Evolutionary conservation across 805 yeast species (phyloP).

Genomic region (Candida nemodendra): DNA sequence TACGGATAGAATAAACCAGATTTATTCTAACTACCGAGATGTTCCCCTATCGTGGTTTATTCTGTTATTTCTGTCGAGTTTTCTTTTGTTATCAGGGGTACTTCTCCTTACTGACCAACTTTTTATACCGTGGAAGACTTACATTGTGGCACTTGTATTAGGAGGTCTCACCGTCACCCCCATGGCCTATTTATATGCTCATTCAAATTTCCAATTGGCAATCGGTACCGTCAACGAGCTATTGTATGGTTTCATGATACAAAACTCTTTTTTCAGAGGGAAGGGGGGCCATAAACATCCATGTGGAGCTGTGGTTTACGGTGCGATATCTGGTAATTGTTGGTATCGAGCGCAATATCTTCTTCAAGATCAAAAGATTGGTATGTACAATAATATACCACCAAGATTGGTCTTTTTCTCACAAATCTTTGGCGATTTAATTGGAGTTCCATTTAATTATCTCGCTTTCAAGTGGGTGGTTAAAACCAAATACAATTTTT

Average conservation of each 20-base stretch:
- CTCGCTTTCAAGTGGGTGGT: slow-evolving; percentile 48
- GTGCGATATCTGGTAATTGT: slow-evolving; percentile 53
- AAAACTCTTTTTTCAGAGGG: slow-evolving; percentile 25
- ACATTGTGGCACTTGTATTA: slow-evolving; percentile 41
- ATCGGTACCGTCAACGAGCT: slow-evolving; percentile 53
- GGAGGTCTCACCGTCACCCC: slow-evolving; percentile 49
- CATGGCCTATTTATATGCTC: slow-evolving; percentile 48
- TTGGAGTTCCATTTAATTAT: slow-evolving; percentile 55
- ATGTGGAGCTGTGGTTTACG: slow-evolving; percentile 48
- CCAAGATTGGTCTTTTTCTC: slow-evolving; percentile 50
- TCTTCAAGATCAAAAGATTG: slow-evolving; percentile 44
- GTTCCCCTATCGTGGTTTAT: slow-evolving; percentile 47
- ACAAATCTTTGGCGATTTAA: slow-evolving; percentile 49
- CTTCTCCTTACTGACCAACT: slow-evolving; percentile 32
- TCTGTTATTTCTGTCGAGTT: slow-evolving; percentile 36
- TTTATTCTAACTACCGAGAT: slow-evolving; percentile 38
- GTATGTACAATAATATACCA: slow-evolving; percentile 53
- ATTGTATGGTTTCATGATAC: slow-evolving; percentile 45
- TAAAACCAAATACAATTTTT: slow-evolving; percentile 35
- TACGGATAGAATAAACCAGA: slow-evolving; percentile 44
- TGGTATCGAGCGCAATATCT: slow-evolving; percentile 50
- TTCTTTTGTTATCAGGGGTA: slow-evolving; percentile 34
- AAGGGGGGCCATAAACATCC: slow-evolving; percentile 36
- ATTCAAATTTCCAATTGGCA: slow-evolving; percentile 51
- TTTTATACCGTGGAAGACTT: slow-evolving; percentile 38